Base-by-base conservation (phyloP, 2,329 filamentous ascomycete genomes). In the Coniochaeta ligniaria region DNA sequence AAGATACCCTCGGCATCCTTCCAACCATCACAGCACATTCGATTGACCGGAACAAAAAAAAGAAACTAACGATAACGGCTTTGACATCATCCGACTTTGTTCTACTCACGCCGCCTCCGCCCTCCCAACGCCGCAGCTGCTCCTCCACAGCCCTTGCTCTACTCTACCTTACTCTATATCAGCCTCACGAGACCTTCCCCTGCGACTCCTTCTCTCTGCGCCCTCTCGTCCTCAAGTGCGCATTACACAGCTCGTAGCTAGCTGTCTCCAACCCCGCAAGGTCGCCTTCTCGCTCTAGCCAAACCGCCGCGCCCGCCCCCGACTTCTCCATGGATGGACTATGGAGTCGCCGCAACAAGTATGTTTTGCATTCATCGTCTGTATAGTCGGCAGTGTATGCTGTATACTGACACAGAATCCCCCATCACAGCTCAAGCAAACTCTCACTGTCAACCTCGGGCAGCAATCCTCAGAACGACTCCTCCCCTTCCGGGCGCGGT, bases 261-360 rank as follows among this genome's bases (percentile, higher is more conserved):
- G 47, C 43, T 59, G 43, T n/a, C 20, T 59, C 43, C 43, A 52
- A 33, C 43, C 33, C 36, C 47, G n/a, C 43, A 55, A 36, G 38
- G 20, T 41, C 58, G 33, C 20, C 35, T 45, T 47, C 54, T 59
- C 62, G 60, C 65, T 60, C 58, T 28, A 58, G 56, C 60, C 63
- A 66, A 36, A 14, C 9, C 63, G 63, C 55, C n/a, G n/a, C 62
- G 59, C 63, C 60, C 62, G 64, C 63, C 56, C 61, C 43, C 61
- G 64, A 67, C 64, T 64, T 73, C 76, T 77, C 74, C 73, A 86
- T 86, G 83, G 83, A 85, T 75, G 83, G 82, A 73, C 77, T 86
- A 80, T 94, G 91, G 90, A 89, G 85, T 77, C 88, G 91, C 77
- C 89, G 91, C 77, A 89, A 87, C 77, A 92, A 92, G 90, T 93